These are phyloP conservation scores for Ochromonas danica DNA, from an alignment of 108 stramenopile species.

Conservation along the genomic window DNA sequence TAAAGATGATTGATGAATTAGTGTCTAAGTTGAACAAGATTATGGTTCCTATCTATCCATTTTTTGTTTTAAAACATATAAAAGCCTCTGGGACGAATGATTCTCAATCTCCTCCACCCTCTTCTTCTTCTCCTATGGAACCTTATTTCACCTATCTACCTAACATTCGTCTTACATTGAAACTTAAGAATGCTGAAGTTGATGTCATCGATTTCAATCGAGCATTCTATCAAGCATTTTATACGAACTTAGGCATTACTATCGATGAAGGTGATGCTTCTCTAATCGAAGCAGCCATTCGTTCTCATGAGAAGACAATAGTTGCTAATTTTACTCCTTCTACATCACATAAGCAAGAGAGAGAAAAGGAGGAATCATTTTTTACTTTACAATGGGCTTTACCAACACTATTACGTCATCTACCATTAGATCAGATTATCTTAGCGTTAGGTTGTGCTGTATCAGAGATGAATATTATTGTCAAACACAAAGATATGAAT, in stretches of 20 bases:
- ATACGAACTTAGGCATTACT: background rate
- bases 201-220: background rate
- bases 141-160: no score
- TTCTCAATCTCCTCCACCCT: no score
- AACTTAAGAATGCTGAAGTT: background rate
- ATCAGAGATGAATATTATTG: constrained; percentile 30
- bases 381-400: constrained; percentile 12
- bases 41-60: background rate
- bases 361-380: constrained; percentile 3
- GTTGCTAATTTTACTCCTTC: background rate
- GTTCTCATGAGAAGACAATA: background rate
- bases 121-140: no score
- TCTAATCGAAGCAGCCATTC: background rate
- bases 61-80: background rate
- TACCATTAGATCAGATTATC: constrained; percentile 24
- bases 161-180: background rate
- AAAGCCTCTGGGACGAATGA: background rate
- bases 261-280: background rate
- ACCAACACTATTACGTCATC: constrained; percentile 1
- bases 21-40: background rate
- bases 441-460: constrained; percentile 29
- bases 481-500: background rate
- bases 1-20: background rate
- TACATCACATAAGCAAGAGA: background rate
- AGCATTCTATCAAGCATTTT: background rate